phyloP scores from a whole-genome alignment of 805 yeast species.

The Yamadazyma sp. region DNA sequence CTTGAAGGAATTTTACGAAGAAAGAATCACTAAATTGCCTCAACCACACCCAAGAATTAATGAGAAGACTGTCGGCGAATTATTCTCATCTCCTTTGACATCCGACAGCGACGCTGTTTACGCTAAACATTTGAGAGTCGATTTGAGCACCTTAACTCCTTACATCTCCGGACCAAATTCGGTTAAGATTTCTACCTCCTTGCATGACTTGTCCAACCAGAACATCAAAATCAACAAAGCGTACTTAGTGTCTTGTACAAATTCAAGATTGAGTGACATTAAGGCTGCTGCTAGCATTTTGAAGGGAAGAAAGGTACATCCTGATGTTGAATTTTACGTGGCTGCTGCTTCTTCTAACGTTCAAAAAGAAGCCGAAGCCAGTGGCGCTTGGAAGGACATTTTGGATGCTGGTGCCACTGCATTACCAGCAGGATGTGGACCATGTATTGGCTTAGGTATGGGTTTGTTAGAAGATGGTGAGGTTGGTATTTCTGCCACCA shows the following conservation, averaged over 20 bases:
- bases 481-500: slow-evolving; percentile 97
- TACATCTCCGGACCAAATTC: slow-evolving; percentile 96
- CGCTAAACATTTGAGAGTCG: slow-evolving; percentile 84
- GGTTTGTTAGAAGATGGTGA: slow-evolving; percentile 94
- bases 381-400: slow-evolving; percentile 90
- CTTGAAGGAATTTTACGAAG: slow-evolving; percentile 73
- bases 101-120: slow-evolving; percentile 81
- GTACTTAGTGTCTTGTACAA: slow-evolving; percentile 96
- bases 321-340: slow-evolving; percentile 90
- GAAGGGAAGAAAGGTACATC: slow-evolving; percentile 77
- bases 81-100: slow-evolving; percentile 42
- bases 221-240: slow-evolving; percentile 87
- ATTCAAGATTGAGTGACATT: slow-evolving; percentile 89
- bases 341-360: slow-evolving; percentile 97
- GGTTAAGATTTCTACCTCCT: slow-evolving; percentile 83
- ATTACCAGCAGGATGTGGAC: slow-evolving; percentile 98
- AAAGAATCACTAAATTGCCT: slow-evolving; percentile 56
- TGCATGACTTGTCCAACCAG: slow-evolving; percentile 69
- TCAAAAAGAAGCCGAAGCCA: slow-evolving; percentile 85
- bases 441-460: slow-evolving; percentile 96
- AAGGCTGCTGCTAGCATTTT: slow-evolving; percentile 92
- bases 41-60: slow-evolving; percentile 86
- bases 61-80: slow-evolving; percentile 50
- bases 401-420: slow-evolving; percentile 92
- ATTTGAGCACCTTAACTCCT: slow-evolving; percentile 78